Percentiles rank a stretch among this genome's conserved stretches.
phyloP scores from a whole-genome alignment of 495 filamentous ascomycete genomes.

The Hypomontagnella monticulosa region DNA sequence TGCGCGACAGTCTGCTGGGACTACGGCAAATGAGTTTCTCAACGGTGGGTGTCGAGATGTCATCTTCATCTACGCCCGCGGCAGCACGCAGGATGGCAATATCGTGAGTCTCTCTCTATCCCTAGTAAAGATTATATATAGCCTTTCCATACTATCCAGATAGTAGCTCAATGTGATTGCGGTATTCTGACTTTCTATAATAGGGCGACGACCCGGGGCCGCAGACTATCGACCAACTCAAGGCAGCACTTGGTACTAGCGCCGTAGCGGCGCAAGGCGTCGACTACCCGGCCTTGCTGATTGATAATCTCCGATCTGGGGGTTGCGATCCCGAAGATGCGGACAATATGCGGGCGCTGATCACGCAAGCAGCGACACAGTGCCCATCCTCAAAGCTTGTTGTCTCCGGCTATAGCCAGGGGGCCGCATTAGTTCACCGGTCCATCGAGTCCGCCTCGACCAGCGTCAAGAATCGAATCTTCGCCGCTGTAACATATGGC shows the following conservation, averaged over 20 bases:
- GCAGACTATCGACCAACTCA: conserved; percentile 44
- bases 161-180: no score
- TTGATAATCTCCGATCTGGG: conserved; percentile 47
- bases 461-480: conserved; percentile 58
- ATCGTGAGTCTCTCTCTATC: conserved; percentile 50
- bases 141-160: not conserved
- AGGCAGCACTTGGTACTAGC: conserved; percentile 34
- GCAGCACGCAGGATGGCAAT: conserved; percentile 62
- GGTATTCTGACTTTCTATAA: not conserved
- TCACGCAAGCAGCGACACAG: conserved; percentile 45
- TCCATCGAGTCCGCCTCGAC: conserved; percentile 55
- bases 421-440: conserved; percentile 63
- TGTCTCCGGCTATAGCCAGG: conserved; percentile 61
- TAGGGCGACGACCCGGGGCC: conserved; percentile 42
- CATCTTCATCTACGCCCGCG: conserved; percentile 63
- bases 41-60: conserved; percentile 56
- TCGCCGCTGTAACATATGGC: conserved; percentile 65
- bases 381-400: conserved; percentile 53
- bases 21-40: conserved; percentile 56
- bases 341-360: conserved; percentile 46
- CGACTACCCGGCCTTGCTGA: conserved; percentile 50
- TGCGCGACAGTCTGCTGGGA: conserved; percentile 27
- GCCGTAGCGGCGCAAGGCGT: conserved; percentile 52
- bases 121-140: not conserved
- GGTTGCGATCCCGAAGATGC: conserved; percentile 51